Base-by-base conservation (phyloP, 306 rosid genomes). In the Castanea crenata region DNA sequence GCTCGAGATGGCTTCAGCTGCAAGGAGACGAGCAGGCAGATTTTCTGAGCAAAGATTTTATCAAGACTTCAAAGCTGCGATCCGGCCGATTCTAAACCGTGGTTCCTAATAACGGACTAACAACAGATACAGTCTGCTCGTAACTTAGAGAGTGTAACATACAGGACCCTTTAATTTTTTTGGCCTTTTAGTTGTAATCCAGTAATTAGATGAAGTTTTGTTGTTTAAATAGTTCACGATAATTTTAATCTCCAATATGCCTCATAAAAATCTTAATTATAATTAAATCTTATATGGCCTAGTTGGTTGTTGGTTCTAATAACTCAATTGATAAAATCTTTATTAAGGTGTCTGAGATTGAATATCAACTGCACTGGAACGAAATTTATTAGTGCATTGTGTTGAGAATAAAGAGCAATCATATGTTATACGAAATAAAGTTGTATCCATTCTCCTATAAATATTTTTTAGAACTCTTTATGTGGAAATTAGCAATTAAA, bases 31-130 rank as follows among this genome's bases (percentile, higher is more conserved):
- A 9, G 99, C 97, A 16, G 76, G n/a, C 57, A 87, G 91, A 80
- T 95, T 89, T 81, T 95, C 99, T 1, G 99, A 95, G 83, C 94
- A 87, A 81, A 89, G 85, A 81, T 95, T 95, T 83, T 90, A 76
- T n/a, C 89, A 88, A 76, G 97, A 89, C 68, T 92, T 94, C 85
- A 90, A 90, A 85, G 89, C 89, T 71, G 91, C 94, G 13, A 51
- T 95, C 25, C 87, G 80, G 34, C 92, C 94, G 34, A 83, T 91
- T 70, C 78, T 92, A 6, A 4, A 70, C 63, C 82, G 35, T 15
- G 1, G n/a, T 46, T 91, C 87, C 69, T 74, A 68, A 67, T 89
- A 76, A 88, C 56, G 61, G 32, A 41, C 85, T 35, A 46, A 44
- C 34, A 34, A 69, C 76, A 51, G 20, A 61, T 73, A 38, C 74